Evolutionary conservation across 257 asterid genomes (phyloP), one percentile per base, ranked within the genome.

Genomic region (Haberlea rhodopensis): DNA sequence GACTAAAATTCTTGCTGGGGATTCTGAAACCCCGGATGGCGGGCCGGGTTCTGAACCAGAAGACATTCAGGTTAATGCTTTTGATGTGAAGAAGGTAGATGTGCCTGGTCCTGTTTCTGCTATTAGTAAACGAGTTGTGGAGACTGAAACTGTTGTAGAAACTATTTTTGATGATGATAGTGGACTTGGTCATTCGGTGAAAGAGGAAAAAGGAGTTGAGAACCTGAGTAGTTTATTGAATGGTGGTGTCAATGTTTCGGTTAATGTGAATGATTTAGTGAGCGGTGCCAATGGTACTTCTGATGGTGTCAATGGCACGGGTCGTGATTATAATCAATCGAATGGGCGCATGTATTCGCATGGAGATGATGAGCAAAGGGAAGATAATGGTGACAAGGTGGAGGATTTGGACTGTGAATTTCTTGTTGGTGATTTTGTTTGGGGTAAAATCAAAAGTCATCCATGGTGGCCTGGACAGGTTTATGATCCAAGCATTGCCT

Each of bases 391-490:
- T 62, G 65, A 60, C 53, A 52, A 63, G 52, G 4, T 6, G 60
- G 57, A 62, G n/a, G 65, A 31, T 53, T 18, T 27, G 21, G 74
- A 75, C 1, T 68, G 85, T 60, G 75, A 80, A 48, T 75, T 84
- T n/a, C n/a, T n/a, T n/a, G n/a, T n/a, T n/a, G n/a, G n/a, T n/a
- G n/a, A n/a, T n/a, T n/a, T n/a, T n/a, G n/a, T n/a, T n/a, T n/a
- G n/a, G n/a, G n/a, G n/a, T n/a, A n/a, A n/a, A n/a, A n/a, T n/a
- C n/a, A n/a, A n/a, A n/a, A n/a, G n/a, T n/a, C n/a, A n/a, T n/a
- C n/a, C n/a, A n/a, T n/a, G n/a, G n/a, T n/a, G n/a, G n/a, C n/a
- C n/a, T n/a, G n/a, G n/a, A n/a, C n/a, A n/a, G n/a, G n/a, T n/a
- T n/a, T n/a, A n/a, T n/a, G n/a, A n/a, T n/a, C n/a, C n/a, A n/a